These are phyloP conservation scores for Microbotryomycetes sp. DNA, from an alignment of 1,284 basidiomycete genomes.

Conservation along the genomic window DNA sequence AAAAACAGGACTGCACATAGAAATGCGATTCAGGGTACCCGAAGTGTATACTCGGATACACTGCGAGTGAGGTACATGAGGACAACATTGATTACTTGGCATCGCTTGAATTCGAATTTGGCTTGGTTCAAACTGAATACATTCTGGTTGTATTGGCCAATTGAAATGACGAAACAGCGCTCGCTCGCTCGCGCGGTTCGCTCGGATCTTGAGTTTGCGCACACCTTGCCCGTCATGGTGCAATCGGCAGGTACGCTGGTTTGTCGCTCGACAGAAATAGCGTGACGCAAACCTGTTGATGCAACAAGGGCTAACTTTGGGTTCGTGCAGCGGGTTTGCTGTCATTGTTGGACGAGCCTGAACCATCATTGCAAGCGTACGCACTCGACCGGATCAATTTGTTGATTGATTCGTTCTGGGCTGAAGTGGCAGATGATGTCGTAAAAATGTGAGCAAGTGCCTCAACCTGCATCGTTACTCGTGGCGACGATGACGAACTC, in stretches of 20 bases:
- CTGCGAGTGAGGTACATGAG: too few species aligned
- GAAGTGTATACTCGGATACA: too few species aligned
- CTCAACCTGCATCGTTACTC: background rate
- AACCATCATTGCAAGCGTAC: slow-evolving; percentile 77
- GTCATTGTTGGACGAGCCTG: slow-evolving; percentile 78
- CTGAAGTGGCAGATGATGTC: slow-evolving; percentile 92
- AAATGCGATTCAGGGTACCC: too few species aligned
- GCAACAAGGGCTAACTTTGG: background rate
- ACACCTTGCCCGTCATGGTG: slow-evolving; percentile 10
- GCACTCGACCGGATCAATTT: slow-evolving; percentile 74
- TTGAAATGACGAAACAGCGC: background rate
- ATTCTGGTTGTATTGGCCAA: background rate
- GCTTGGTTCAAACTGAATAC: too few species aligned
- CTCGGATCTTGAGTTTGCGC: background rate
- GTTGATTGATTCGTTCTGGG: slow-evolving; percentile 89
- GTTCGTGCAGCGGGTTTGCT: slow-evolving; percentile 57
- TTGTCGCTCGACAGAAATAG: background rate
- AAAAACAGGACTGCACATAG: too few species aligned
- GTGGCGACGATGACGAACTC: background rate
- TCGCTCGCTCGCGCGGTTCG: background rate
- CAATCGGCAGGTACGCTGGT: slow-evolving; percentile 17
- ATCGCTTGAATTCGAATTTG: background rate
- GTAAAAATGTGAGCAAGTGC: slow-evolving; percentile 64
- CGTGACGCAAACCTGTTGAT: too few species aligned
- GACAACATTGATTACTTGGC: too few species aligned